Percentiles rank a stretch among this genome's conserved stretches.
phyloP scores from a whole-genome alignment of 2,329 filamentous ascomycete species.

The Aotearoamyces nothofagi region DNA sequence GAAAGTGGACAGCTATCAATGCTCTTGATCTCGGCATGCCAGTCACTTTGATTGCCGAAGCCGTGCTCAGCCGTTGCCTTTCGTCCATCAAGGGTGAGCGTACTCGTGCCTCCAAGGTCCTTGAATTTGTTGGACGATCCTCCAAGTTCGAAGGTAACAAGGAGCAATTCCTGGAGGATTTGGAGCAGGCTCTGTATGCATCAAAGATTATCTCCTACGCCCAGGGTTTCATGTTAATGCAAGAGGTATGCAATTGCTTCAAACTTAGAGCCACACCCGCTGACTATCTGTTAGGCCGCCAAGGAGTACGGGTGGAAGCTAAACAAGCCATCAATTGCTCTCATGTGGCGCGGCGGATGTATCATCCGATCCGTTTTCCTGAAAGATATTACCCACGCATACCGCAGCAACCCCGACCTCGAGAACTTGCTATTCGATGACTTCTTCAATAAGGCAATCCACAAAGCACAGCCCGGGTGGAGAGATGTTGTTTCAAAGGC shows the following conservation, averaged over 20 bases:
- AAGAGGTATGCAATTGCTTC: conserved; percentile 51
- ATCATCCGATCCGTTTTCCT: conserved; percentile 99
- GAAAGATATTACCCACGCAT: conserved; percentile 97
- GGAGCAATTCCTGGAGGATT: conserved; percentile 86
- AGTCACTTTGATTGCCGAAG: conserved; percentile 94
- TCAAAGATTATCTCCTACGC: conserved; percentile 99
- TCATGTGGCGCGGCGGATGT: conserved; percentile 99
- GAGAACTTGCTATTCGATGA: conserved; percentile 98
- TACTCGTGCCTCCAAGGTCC: conserved; percentile 61
- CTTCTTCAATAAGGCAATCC: conserved; percentile 99
- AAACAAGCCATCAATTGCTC: conserved; percentile 98
- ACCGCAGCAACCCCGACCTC: conserved; percentile 85
- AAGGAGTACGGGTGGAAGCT: conserved; percentile 97
- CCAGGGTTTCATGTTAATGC: conserved; percentile 99
- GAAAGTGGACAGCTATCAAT: conserved; percentile 99
- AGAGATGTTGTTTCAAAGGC: conserved; percentile 82
- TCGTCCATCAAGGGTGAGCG: conserved; percentile 92
- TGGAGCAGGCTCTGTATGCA: conserved; percentile 96
- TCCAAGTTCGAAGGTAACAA: conserved; percentile 80
- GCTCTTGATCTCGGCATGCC: conserved; percentile 97
- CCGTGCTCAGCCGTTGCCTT: conserved; percentile 88
- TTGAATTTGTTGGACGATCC: conserved; percentile 57
- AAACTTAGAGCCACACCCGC: conserved; percentile 5
- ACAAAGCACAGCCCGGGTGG: conserved; percentile 89
- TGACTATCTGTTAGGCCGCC: conserved; percentile 50